A percentile compares a stretch with the other conserved stretches of the same genome.
These are phyloP conservation scores for Eimeria brunetti DNA, from an alignment of 169 alveolate species.

Conservation along the genomic window DNA sequence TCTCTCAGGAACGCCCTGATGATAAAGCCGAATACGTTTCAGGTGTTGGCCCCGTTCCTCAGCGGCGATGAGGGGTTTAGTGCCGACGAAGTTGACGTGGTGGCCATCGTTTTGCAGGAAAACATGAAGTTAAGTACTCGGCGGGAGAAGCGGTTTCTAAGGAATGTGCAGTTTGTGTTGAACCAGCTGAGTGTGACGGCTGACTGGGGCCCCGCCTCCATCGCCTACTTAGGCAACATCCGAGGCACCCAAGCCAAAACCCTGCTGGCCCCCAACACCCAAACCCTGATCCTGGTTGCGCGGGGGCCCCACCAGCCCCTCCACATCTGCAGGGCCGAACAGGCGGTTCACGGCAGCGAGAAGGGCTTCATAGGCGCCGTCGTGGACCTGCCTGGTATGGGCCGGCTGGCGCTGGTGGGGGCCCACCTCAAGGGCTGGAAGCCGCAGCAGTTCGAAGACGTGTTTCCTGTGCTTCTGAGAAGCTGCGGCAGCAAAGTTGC, in stretches of 20 bases:
- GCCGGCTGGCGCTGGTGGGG: constrained; percentile 32
- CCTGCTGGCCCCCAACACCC: background rate
- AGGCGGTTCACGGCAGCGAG: constrained; percentile 2
- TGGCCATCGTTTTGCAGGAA: constrained; percentile 33
- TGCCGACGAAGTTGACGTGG: constrained; percentile 30
- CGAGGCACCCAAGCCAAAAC: constrained; percentile 23
- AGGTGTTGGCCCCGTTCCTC: constrained; percentile 26
- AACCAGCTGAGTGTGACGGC: background rate
- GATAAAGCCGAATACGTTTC: constrained; percentile 29
- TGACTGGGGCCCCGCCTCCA: constrained; percentile 20
- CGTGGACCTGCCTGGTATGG: background rate
- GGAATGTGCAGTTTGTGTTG: background rate
- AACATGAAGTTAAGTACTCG: background rate
- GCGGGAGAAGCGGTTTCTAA: background rate
- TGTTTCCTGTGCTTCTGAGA: background rate
- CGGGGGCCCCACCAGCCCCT: constrained; percentile 6
- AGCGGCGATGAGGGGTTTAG: background rate
- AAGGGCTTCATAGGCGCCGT: constrained; percentile 53
- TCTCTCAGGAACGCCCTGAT: constrained; percentile 40
- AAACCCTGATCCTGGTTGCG: background rate
- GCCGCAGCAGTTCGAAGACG: background rate
- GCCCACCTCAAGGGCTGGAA: constrained; percentile 52
- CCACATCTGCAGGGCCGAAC: background rate
- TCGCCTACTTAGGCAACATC: constrained; percentile 12
- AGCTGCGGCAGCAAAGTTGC: background rate